Conservation (phyloP, 2,329 filamentous ascomycete genomes). For the Trichoderma pleuroti region DNA sequence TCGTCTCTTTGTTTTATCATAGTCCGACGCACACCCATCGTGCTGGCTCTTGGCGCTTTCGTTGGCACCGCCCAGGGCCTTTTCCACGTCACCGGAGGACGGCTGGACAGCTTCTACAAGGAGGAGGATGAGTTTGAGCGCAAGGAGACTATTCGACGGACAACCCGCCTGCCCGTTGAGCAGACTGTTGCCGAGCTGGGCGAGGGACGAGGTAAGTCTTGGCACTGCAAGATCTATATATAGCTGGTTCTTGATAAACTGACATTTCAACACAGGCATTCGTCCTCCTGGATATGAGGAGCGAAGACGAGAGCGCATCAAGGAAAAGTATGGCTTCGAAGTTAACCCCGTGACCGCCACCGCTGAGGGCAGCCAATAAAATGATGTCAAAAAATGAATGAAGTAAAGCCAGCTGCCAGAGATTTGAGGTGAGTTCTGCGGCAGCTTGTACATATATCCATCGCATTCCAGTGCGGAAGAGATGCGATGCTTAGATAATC, state of each 20-base stretch:
- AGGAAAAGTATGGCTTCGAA: slow-evolving; percentile 85
- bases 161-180: slow-evolving; percentile 69
- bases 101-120: slow-evolving; percentile 50
- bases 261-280: slow-evolving; percentile 57
- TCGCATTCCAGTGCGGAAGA: slow-evolving; percentile 34
- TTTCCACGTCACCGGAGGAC: slow-evolving; percentile 66
- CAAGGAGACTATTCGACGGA: slow-evolving; percentile 70
- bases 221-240: neutral
- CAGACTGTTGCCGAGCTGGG: slow-evolving; percentile 79
- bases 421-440: slow-evolving; percentile 25
- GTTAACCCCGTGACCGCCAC: slow-evolving; percentile 62
- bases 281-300: slow-evolving; percentile 79
- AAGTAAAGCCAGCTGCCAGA: slow-evolving; percentile 23
- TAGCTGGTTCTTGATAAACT: neutral
- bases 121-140: slow-evolving; percentile 69
- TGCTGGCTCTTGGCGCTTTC: slow-evolving; percentile 62
- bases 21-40: slow-evolving; percentile 59
- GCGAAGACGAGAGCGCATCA: slow-evolving; percentile 73
- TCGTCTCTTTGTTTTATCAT: neutral
- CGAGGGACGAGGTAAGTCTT: slow-evolving; percentile 73
- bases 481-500: slow-evolving; percentile 41
- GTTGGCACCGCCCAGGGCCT: slow-evolving; percentile 57
- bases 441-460: slow-evolving; percentile 35
- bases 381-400: neutral
- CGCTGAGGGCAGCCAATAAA: slow-evolving; percentile 42